phyloP scores from a whole-genome alignment of 495 filamentous ascomycete species.

The Aspergillus biplanus region DNA sequence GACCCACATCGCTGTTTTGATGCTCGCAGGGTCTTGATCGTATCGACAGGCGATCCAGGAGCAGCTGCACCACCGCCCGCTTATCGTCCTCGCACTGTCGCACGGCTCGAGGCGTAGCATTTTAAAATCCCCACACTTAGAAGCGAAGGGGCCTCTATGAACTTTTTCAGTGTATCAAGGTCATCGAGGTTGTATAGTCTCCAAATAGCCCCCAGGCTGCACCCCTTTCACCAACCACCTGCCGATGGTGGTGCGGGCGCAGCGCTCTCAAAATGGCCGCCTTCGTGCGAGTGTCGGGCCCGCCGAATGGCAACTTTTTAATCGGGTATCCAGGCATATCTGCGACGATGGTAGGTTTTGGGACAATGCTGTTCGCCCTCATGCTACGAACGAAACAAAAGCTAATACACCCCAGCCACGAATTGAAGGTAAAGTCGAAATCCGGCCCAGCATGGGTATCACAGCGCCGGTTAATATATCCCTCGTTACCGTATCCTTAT shows the following conservation, averaged over 20 bases:
- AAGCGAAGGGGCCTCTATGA: slow-evolving; percentile 34
- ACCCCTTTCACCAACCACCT: slow-evolving; percentile 37
- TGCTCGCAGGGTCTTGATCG: slow-evolving; percentile 2
- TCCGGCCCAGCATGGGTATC: slow-evolving; percentile 79
- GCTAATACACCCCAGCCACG: slow-evolving; percentile 64
- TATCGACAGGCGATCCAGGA: slow-evolving; percentile 5
- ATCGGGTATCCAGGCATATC: slow-evolving; percentile 98
- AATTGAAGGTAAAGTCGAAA: slow-evolving; percentile 97
- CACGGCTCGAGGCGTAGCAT: slow-evolving; percentile 19
- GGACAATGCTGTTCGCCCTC: not conserved
- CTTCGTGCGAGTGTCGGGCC: slow-evolving; percentile 95
- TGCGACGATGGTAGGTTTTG: slow-evolving; percentile 80
- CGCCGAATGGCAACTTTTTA: slow-evolving; percentile 94
- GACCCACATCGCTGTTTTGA: slow-evolving; percentile 13
- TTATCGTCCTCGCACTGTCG: slow-evolving; percentile 21
- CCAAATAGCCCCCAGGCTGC: slow-evolving; percentile 36
- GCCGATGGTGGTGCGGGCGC: slow-evolving; percentile 51
- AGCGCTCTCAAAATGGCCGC: slow-evolving; percentile 68
- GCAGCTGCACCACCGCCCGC: slow-evolving; percentile 15
- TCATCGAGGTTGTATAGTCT: slow-evolving; percentile 37
- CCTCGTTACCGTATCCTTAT: slow-evolving; percentile 90
- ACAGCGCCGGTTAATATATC: slow-evolving; percentile 89
- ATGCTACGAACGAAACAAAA: not conserved
- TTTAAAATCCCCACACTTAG: slow-evolving; percentile 13
- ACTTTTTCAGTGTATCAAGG: slow-evolving; percentile 28